Conservation (phyloP, 139 green algal genomes). For the Edaphochlamys debaryana region DNA sequence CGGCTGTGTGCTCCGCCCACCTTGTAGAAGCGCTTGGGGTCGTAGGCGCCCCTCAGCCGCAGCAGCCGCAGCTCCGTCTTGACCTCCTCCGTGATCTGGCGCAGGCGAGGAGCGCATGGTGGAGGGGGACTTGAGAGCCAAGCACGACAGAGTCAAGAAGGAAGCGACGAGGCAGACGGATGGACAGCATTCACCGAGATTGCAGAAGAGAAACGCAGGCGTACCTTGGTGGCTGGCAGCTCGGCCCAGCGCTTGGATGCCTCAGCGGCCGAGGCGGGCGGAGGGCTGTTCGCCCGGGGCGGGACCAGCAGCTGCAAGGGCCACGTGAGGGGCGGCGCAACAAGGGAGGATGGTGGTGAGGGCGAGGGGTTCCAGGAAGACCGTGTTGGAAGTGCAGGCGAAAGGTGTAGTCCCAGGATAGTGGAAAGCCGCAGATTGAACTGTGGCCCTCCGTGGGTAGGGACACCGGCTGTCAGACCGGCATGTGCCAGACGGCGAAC, state of each 20-base stretch:
- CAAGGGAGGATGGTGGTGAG: neutral
- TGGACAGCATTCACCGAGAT: no score
- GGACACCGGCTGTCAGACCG: constrained; percentile 22
- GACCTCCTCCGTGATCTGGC: constrained; percentile 63
- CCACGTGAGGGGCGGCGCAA: neutral
- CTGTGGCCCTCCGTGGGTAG: constrained; percentile 14
- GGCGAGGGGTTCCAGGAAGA: neutral
- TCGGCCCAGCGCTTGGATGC: constrained; percentile 42
- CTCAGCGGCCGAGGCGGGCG: neutral
- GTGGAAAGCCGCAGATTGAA: neutral
- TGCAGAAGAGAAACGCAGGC: no score
- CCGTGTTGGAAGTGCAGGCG: no score
- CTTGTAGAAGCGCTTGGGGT: constrained; percentile 95
- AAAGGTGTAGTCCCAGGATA: constrained; percentile 3
- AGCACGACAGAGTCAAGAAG: no score
- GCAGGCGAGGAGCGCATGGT: no score
- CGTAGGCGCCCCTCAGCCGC: constrained; percentile 79
- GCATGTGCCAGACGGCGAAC: constrained; percentile 1
- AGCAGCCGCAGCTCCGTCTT: constrained; percentile 84
- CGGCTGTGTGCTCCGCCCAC: no score
- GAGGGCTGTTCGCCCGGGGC: constrained; percentile 45
- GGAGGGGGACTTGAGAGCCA: no score
- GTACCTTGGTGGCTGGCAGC: constrained; percentile 16
- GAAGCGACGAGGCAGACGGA: no score
- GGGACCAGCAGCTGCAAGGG: constrained; percentile 47